Conservation (phyloP, 164 flowering plant genomes). For the Santalum album region DNA sequence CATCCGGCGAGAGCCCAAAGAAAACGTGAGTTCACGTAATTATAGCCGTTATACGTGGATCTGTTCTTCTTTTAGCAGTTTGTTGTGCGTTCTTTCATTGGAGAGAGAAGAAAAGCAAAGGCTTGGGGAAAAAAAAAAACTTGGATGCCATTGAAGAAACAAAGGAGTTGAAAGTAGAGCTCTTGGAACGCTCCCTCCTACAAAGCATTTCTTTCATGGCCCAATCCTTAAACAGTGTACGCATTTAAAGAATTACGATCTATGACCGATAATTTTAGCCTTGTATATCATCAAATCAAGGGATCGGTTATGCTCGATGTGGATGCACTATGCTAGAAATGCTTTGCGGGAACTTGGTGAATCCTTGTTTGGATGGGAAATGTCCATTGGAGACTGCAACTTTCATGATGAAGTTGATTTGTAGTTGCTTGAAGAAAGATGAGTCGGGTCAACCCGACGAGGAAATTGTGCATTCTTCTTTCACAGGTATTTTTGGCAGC, state of each 20-base stretch:
- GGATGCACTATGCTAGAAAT: constrained; percentile 69
- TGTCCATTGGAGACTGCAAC: constrained; percentile 43
- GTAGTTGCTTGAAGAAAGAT: constrained; percentile 39
- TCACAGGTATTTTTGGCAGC: too few relatives aligned
- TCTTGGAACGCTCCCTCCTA: constrained; percentile 30
- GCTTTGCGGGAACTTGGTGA: constrained; percentile 52
- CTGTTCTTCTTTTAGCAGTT: constrained; percentile 12
- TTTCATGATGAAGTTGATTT: constrained; percentile 28
- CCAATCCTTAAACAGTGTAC: constrained; percentile 45
- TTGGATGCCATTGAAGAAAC: constrained; percentile 26
- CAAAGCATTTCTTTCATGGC: constrained; percentile 25
- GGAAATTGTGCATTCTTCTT: too few relatives aligned
- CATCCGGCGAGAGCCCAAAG: constrained; percentile 12
- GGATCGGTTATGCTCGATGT: constrained; percentile 76
- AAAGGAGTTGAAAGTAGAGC: constrained; percentile 15
- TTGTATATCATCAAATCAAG: constrained; percentile 29
- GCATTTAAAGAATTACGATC: constrained; percentile 40
- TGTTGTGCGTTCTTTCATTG: constrained; percentile 20
- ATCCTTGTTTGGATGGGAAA: constrained; percentile 39
- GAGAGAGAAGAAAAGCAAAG: constrained; percentile 10
- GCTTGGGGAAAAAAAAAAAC: constrained; percentile 16
- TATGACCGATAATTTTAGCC: constrained; percentile 58
- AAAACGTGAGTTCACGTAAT: constrained; percentile 43
- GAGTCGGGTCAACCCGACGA: constrained; percentile 39
- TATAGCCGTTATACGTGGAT: constrained; percentile 32